Conservation (phyloP, 495 filamentous ascomycete genomes). For the Hypoxylon lenormandii region DNA sequence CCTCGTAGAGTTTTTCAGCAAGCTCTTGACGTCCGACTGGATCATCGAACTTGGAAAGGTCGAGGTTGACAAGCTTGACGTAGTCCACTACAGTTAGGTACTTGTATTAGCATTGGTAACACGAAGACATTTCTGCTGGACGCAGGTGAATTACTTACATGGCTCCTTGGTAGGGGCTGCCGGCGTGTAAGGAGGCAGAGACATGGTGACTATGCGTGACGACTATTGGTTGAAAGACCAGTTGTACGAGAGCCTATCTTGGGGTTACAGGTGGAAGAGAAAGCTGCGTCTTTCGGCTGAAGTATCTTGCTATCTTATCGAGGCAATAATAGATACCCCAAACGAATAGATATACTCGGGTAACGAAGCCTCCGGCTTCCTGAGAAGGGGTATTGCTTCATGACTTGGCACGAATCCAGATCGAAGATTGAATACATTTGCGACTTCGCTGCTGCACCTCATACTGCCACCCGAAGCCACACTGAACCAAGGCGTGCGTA, state of each 20-base stretch:
- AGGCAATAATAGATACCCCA: neutral
- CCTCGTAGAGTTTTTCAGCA: neutral
- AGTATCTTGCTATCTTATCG: neutral
- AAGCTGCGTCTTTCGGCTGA: neutral
- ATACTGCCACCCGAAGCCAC: neutral
- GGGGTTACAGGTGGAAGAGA: neutral
- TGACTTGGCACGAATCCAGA: neutral
- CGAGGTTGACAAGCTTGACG: neutral
- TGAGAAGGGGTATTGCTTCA: neutral
- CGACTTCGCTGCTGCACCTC: neutral
- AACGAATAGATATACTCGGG: neutral
- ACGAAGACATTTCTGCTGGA: neutral
- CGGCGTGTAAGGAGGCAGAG: neutral
- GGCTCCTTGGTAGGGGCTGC: neutral
- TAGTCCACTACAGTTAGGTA: neutral
- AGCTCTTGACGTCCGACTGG: neutral
- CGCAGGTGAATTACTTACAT: neutral
- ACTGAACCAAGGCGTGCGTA: neutral
- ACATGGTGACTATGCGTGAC: neutral
- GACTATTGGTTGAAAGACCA: neutral
- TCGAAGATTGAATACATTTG: neutral
- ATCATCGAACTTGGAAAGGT: slow-evolving; percentile 2
- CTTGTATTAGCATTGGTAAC: neutral
- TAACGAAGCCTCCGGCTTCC: neutral
- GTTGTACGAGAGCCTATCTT: neutral